Base-by-base conservation (phyloP, 306 rosid genomes). In the Acacia confusa region DNA sequence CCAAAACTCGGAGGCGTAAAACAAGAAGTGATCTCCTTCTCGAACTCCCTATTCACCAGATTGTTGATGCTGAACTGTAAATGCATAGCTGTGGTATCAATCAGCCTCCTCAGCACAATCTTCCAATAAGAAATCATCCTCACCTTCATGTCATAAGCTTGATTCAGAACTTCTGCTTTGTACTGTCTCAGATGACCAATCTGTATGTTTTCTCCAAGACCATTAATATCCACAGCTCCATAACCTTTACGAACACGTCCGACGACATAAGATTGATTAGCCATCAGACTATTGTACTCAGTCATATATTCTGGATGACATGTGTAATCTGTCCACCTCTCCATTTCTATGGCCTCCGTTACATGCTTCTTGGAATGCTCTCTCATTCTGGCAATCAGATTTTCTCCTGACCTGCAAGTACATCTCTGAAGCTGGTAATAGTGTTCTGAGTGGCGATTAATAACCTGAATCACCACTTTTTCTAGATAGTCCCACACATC, bases 101-200 rank as follows among this genome's bases (percentile, higher is more conserved):
- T 87, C 0, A 88, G 50, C 75, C 92, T 78, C 36, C 50, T 86
- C 71, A 78, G 6, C 6, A 90, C 94, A 9, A 87, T 82, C 64
- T 71, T 90, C 97, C 97, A 90, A 1, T 90, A 89, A 0, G 97
- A 83, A 2, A 80, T 79, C 84, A 89, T 85, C 7, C 92, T 81
- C 67, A 87, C 82, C 48, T 86, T 86, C 73, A 89, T 5, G 28
- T 92, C 97, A 70, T 74, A 90, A 0, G 94, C 90, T 28, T 90
- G 89, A 19, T 7, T 20, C 2, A 89, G 65, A 25, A 76, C 53
- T 40, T 67, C n/a, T 48, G 6, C 61, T 0, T 44, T 47, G 48
- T 84, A 44, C 0, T 58, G 2, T 75, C 86, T 69, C 25, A 90
- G 3, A 27, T 20, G 25, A 34, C 1, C 66, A 15, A 88, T 81